These are phyloP conservation scores for Erysimum pusillum DNA, from an alignment of 441 rosid genomes.

Conservation along the genomic window DNA sequence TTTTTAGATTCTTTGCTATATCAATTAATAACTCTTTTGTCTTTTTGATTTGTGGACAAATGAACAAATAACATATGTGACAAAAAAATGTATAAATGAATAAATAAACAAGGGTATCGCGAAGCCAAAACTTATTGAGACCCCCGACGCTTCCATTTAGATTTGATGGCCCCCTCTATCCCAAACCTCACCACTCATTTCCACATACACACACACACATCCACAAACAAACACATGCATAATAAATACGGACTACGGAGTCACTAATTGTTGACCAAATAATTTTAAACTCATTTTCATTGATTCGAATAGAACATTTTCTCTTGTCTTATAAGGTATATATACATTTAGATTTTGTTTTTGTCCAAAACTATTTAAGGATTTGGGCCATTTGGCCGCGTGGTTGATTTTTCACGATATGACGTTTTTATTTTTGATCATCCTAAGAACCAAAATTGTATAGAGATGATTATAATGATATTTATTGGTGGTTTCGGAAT, in stretches of 20 bases:
- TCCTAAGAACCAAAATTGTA: neutral
- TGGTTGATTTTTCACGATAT: neutral
- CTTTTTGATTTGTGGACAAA: slow-evolving; percentile 8
- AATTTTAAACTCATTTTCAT: slow-evolving; percentile 7
- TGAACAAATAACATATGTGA: neutral
- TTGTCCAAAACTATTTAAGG: neutral
- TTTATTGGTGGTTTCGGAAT: neutral
- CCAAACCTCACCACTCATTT: slow-evolving; percentile 20
- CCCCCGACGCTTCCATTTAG: slow-evolving; percentile 40
- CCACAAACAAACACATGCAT: slow-evolving; percentile 10
- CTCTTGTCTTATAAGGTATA: neutral
- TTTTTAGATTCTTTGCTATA: slow-evolving; percentile 7
- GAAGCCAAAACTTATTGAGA: slow-evolving; percentile 32
- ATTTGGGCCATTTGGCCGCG: neutral
- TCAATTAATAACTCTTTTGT: neutral
- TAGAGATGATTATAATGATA: neutral
- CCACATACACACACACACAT: neutral
- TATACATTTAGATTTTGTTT: neutral
- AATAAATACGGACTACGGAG: slow-evolving; percentile 2
- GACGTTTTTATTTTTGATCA: neutral
- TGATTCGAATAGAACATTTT: slow-evolving; percentile 11
- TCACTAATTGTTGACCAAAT: slow-evolving; percentile 31
- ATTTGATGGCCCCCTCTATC: slow-evolving; percentile 42
- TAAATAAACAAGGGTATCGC: slow-evolving; percentile 10
- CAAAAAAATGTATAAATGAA: neutral